These are phyloP conservation scores for Chenopodium quinoa DNA, from an alignment of 148 eudicot species.

Conservation along the genomic window DNA sequence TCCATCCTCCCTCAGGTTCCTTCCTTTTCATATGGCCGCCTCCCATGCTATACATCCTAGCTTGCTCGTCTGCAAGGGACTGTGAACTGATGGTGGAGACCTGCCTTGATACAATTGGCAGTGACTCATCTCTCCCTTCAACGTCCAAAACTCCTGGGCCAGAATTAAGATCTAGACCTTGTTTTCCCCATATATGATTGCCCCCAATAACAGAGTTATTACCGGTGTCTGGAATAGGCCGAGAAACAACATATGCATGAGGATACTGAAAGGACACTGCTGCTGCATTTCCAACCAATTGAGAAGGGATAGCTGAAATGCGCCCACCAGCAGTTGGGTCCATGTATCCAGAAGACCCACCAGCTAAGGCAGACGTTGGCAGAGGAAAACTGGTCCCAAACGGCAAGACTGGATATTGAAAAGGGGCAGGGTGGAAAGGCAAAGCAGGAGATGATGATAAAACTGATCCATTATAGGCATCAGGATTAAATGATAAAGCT, in stretches of 20 bases:
- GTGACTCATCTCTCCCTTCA: constrained; percentile 57
- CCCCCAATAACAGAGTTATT: constrained; percentile 39
- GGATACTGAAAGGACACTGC: constrained; percentile 59
- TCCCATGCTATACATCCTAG: constrained; percentile 48
- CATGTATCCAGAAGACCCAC: constrained; percentile 52
- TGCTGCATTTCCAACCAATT: constrained; percentile 58
- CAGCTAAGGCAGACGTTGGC: constrained; percentile 47
- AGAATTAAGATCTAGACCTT: constrained; percentile 75
- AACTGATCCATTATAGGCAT: constrained; percentile 57
- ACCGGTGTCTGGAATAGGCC: constrained; percentile 41
- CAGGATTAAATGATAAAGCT: constrained; percentile 46
- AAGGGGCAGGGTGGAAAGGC: constrained; percentile 48
- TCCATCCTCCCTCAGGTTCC: constrained; percentile 86
- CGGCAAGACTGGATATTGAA: constrained; percentile 70
- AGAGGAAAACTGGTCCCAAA: constrained; percentile 59
- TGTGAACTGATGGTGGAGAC: constrained; percentile 46
- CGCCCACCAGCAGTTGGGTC: constrained; percentile 61
- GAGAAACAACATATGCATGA: constrained; percentile 48
- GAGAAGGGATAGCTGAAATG: constrained; percentile 54
- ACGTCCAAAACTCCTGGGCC: constrained; percentile 65
- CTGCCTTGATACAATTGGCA: constrained; percentile 45
- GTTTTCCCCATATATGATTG: constrained; percentile 53
- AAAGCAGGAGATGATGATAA: constrained; percentile 77
- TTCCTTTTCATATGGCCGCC: constrained; percentile 62
- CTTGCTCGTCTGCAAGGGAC: constrained; percentile 54